These are phyloP conservation scores for Seiridium cupressi DNA, from an alignment of 2,329 filamentous ascomycete genomes.

Conservation along the genomic window DNA sequence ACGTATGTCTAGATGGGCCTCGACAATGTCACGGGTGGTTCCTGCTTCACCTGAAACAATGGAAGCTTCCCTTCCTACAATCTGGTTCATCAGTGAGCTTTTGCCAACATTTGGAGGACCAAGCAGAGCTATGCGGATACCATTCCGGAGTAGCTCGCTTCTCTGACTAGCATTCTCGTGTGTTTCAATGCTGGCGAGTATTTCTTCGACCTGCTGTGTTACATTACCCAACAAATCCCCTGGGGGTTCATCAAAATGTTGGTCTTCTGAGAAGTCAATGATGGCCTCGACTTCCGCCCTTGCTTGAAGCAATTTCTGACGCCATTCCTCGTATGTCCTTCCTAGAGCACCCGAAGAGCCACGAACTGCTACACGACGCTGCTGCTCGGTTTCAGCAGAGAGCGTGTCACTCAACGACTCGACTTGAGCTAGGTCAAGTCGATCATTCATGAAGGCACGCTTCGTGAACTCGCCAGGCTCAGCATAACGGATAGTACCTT, in stretches of 20 bases:
- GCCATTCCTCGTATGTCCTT: slow-evolving; percentile 79
- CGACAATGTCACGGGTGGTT: slow-evolving; percentile 90
- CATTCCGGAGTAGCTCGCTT: slow-evolving; percentile 79
- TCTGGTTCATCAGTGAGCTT: slow-evolving; percentile 85
- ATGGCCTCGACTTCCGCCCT: slow-evolving; percentile 90
- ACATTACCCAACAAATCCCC: slow-evolving; percentile 70
- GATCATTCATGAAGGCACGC: slow-evolving; percentile 83
- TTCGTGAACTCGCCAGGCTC: slow-evolving; percentile 95
- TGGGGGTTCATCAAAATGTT: slow-evolving; percentile 91
- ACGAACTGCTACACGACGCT: slow-evolving; percentile 80
- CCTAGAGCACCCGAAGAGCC: slow-evolving; percentile 71
- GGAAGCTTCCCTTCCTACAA: slow-evolving; percentile 89
- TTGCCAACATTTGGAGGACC: slow-evolving; percentile 95
- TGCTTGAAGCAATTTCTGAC: slow-evolving; percentile 71
- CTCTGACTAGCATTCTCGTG: slow-evolving; percentile 77
- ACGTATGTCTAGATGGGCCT: slow-evolving; percentile 83
- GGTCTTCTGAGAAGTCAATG: slow-evolving; percentile 96
- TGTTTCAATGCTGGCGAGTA: slow-evolving; percentile 62
- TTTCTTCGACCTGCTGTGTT: slow-evolving; percentile 56
- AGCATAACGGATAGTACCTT: slow-evolving; percentile 69
- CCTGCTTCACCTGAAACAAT: slow-evolving; percentile 93
- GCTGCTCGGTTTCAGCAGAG: slow-evolving; percentile 81
- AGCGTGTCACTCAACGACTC: slow-evolving; percentile 64
- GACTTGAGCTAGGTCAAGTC: slow-evolving; percentile 83
- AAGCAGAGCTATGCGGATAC: slow-evolving; percentile 81